A percentile compares a stretch with the other conserved stretches of the same genome.
Conservation (phyloP, 176 grass and related monocot species). For the Raddia distichophylla region DNA sequence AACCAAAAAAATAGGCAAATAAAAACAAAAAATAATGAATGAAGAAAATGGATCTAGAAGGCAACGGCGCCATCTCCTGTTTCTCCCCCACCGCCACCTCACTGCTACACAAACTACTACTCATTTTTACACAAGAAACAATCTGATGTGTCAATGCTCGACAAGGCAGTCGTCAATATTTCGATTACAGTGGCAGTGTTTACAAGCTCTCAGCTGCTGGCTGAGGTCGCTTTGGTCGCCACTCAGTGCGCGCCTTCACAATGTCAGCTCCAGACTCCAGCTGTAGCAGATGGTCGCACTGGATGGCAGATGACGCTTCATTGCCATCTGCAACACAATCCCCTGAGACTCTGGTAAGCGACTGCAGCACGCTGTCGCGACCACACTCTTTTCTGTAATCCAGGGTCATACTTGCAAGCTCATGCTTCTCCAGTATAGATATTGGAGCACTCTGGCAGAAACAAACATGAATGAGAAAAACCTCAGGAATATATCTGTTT, state of each 20-base stretch:
- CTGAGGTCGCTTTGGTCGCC: conserved; percentile 70
- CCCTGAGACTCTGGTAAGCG: conserved; percentile 55
- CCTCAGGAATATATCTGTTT: conserved; percentile 5
- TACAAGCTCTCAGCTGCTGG: conserved; percentile 28
- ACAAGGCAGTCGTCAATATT: background rate
- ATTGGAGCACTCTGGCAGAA: conserved; percentile 81
- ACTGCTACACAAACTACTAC: background rate
- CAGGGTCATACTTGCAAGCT: conserved; percentile 86
- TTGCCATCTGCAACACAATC: conserved; percentile 23
- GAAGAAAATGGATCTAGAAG: background rate
- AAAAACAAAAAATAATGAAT: background rate
- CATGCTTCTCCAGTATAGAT: conserved; percentile 91
- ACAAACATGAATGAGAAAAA: background rate
- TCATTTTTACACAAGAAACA: conserved; percentile 19
- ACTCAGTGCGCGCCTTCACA: conserved; percentile 74
- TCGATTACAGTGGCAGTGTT: background rate
- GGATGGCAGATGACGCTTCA: conserved; percentile 41
- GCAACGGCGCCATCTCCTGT: background rate
- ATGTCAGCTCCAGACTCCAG: conserved; percentile 83
- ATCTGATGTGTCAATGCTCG: background rate
- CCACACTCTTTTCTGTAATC: conserved; percentile 97
- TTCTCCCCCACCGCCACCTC: background rate
- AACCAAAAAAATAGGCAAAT: background rate
- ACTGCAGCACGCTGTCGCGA: conserved; percentile 81
- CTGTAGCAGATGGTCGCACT: conserved; percentile 89